A percentile compares a stretch with the other conserved stretches of the same genome.
Conservation (phyloP, 495 filamentous ascomycete genomes). For the Xylaria scruposa region DNA sequence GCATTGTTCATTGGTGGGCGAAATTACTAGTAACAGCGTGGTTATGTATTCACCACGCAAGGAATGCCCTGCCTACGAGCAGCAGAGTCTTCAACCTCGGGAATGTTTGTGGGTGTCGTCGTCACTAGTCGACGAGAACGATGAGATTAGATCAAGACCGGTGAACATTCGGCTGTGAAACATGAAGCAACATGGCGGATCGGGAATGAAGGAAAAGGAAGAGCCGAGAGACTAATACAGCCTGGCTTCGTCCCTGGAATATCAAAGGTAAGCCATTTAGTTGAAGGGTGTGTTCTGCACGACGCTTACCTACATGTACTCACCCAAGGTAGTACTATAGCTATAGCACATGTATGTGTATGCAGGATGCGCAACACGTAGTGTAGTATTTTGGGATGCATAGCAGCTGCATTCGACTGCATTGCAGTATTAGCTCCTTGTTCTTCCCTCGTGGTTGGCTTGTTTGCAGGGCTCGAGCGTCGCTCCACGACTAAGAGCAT, state of each 20-base stretch:
- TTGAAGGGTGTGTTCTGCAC: background rate
- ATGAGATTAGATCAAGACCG: conserved; percentile 1
- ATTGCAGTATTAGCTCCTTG: background rate
- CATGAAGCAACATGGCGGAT: background rate
- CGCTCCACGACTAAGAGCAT: background rate
- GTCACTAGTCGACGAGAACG: background rate
- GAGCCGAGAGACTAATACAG: background rate
- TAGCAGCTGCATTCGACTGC: conserved; percentile 5
- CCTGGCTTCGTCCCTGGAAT: background rate
- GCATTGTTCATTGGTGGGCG: conserved; percentile 2
- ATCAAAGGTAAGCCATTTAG: background rate
- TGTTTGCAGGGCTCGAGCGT: conserved; percentile 16
- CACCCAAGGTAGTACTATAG: background rate
- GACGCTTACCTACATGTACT: background rate
- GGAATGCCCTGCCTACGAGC: background rate
- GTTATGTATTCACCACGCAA: background rate
- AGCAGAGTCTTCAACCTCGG: background rate
- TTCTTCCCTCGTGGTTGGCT: background rate
- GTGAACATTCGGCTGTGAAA: conserved; percentile 14
- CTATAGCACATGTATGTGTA: too few species aligned
- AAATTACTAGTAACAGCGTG: background rate
- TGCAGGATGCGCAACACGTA: conserved; percentile 12
- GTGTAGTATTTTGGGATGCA: background rate
- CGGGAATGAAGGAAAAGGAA: background rate
- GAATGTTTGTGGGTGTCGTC: background rate